These are phyloP conservation scores for Cystobasidiaceae sp. DNA, from an alignment of 1,284 basidiomycete genomes.

Conservation along the genomic window DNA sequence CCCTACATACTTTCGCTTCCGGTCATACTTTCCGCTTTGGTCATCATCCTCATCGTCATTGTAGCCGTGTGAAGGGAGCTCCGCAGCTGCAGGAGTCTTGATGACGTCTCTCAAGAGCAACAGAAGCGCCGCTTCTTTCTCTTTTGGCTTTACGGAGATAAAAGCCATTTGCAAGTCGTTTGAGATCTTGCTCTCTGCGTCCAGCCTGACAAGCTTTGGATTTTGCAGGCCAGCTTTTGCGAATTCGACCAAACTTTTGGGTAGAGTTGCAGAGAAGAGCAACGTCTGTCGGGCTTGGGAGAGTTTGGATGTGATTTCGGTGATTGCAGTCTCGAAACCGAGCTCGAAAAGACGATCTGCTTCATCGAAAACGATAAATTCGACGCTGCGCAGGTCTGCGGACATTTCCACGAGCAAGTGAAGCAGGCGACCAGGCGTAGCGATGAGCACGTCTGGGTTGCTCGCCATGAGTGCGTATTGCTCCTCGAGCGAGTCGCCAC, in stretches of 20 bases:
- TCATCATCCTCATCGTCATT: constrained; percentile 19
- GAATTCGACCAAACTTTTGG: constrained; percentile 93
- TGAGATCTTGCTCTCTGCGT: constrained; percentile 93
- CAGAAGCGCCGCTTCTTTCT: constrained; percentile 90
- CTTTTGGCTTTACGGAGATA: constrained; percentile 83
- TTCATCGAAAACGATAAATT: constrained; percentile 96
- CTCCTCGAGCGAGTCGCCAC: constrained; percentile 91
- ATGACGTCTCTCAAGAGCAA: constrained; percentile 81
- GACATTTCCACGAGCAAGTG: constrained; percentile 97
- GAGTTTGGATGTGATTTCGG: constrained; percentile 83
- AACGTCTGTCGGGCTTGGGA: constrained; percentile 55
- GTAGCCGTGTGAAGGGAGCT: constrained; percentile 21
- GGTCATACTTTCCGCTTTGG: constrained; percentile 10
- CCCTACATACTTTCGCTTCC: constrained; percentile 38
- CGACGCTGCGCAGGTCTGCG: constrained; percentile 77
- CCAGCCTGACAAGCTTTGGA: constrained; percentile 88
- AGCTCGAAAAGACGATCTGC: constrained; percentile 95
- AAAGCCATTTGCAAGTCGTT: constrained; percentile 89
- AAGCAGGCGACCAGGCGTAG: constrained; percentile 92
- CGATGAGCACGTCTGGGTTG: constrained; percentile 96
- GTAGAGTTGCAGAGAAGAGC: constrained; percentile 92
- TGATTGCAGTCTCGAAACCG: constrained; percentile 84
- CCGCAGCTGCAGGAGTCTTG: constrained; percentile 58
- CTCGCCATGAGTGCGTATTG: constrained; percentile 93
- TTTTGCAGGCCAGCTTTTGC: constrained; percentile 92